Base-by-base conservation (phyloP, 805 yeast genomes). In the Candida berthetii region DNA sequence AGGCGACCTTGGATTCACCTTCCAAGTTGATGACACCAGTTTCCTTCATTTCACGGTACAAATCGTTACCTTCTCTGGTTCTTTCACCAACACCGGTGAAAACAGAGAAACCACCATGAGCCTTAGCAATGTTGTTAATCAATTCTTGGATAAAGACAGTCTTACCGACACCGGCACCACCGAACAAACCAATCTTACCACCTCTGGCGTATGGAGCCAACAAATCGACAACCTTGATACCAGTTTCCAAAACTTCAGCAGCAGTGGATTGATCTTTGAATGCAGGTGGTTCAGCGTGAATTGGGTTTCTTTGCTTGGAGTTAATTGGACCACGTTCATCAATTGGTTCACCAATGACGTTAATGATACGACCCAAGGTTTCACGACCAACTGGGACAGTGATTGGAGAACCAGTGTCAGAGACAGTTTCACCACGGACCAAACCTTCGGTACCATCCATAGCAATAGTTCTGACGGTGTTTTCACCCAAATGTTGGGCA, bases 131-230 rank as follows among this genome's bases (percentile, higher is more conserved):
- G 82, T 91, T 91, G 90, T 93, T 91, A 74, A 91, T 91, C 78
- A 91, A 82, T 79, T 91, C 99, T 81, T 91, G 99, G 76, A 91
- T 91, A 78, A 91, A 91, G 53, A 91, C 99, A 73, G 99, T 91
- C 77, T 91, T 91, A 78, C 99, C 99, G 86, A 91, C 99, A 91
- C 99, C 99, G 73, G 99, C 99, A 91, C 99, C 99, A 80, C 99
- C 99, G 85, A 91, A 91, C 68, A 91, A 83, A 84, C 99, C 99
- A 88, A 91, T 91, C 84, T 91, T 91, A 87, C 99, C 99, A 87
- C 99, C 99, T 87, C 97, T 89, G 69, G 99, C 98, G 80, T 91
- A 91, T 61, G 99, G 99, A 60, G 99, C 99, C 58, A 91, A 82
- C 68, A 91, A 80, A 71, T 91, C 99, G 76, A 91, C 99, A 72